Conservation (phyloP, 2,329 filamentous ascomycete genomes). For the Aspergillus versicolor region DNA sequence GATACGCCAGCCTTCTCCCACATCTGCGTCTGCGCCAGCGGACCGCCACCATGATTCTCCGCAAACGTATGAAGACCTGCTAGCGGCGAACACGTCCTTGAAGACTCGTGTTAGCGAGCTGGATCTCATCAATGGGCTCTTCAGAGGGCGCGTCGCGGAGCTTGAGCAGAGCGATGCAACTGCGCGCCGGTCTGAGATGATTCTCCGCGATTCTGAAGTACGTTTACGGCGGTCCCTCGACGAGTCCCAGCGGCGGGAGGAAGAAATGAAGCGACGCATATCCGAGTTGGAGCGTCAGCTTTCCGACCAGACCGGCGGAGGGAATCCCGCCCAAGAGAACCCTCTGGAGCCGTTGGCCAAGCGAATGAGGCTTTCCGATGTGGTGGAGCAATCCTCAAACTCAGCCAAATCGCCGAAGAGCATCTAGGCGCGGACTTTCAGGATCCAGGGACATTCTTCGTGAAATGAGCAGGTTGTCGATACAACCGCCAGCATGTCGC, state of each 20-base stretch:
- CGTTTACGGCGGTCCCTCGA: conserved; percentile 66
- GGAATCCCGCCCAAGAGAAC: conserved; percentile 20
- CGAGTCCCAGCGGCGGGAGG: conserved; percentile 74
- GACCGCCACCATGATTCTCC: conserved; percentile 67
- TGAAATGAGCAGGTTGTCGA: conserved; percentile 2
- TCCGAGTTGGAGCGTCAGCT: conserved; percentile 68
- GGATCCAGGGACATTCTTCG: conserved; percentile 12
- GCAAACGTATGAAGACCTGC: conserved; percentile 76
- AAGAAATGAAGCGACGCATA: conserved; percentile 77
- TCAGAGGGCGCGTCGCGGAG: conserved; percentile 70
- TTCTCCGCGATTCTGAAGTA: conserved; percentile 54
- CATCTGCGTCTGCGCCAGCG: conserved; percentile 57
- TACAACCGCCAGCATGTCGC: conserved; percentile 16
- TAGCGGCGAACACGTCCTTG: conserved; percentile 78
- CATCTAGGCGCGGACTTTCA: conserved; percentile 20
- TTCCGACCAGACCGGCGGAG: conserved; percentile 29
- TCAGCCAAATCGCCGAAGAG: conserved; percentile 37
- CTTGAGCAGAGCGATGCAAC: conserved; percentile 74
- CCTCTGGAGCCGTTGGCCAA: conserved; percentile 52
- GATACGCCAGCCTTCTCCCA: conserved; percentile 59
- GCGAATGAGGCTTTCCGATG: conserved; percentile 57
- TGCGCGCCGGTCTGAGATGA: conserved; percentile 60
- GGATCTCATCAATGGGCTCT: conserved; percentile 88
- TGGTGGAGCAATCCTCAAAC: conserved; percentile 45
- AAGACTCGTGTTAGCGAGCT: conserved; percentile 94